Base-by-base conservation (phyloP, 23 red algal genomes). In the Gracilariopsis chorda region DNA sequence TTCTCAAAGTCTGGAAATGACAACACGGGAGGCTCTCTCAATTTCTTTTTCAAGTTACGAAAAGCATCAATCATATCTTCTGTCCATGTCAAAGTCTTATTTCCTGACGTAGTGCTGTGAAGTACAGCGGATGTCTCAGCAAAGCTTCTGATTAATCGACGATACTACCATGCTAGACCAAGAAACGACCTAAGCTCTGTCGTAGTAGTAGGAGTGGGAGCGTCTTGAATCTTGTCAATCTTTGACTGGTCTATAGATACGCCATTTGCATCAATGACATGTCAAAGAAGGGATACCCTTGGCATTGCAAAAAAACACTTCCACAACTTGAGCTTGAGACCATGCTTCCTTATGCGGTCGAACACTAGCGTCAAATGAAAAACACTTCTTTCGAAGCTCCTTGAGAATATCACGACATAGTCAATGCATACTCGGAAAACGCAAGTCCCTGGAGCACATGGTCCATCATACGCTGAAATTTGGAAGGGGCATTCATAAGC, bases 311-410 rank as follows among this genome's bases (percentile, higher is more conserved):
- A 84, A 17, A 21, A 17, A 29, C 80, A 84, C 40, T 84, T 84
- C 39, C 20, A n/a, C 7, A 84, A 10, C 59, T 84, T 84, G 56
- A 84, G 56, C 32, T 68, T 63, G 9, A 84, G 51, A 21, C 59
- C 59, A 30, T 30, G 21, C 0, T 30, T 40, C 0, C 33, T 19
- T 28, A 84, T 13, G 23, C 53, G 80, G 19, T 19, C 23, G 23
- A 67, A 41, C 46, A 80, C 76, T 17, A 32, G 7, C 7, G 12
- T 21, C 39, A 80, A n/a, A 21, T 80, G 76, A 10, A 7, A 34
- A 7, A 80, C 25, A 41, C 55, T 40, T 24, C 55, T 0, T 1
- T 80, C 49, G 43, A 48, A 30, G 17, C 21, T 80, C 7, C 42
- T 25, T 8, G 76, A 80, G 0, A 41, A 0, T 7, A 51, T 57